These are phyloP conservation scores for Sherardia arvensis DNA, from an alignment of 257 asterid genomes.

Conservation along the genomic window DNA sequence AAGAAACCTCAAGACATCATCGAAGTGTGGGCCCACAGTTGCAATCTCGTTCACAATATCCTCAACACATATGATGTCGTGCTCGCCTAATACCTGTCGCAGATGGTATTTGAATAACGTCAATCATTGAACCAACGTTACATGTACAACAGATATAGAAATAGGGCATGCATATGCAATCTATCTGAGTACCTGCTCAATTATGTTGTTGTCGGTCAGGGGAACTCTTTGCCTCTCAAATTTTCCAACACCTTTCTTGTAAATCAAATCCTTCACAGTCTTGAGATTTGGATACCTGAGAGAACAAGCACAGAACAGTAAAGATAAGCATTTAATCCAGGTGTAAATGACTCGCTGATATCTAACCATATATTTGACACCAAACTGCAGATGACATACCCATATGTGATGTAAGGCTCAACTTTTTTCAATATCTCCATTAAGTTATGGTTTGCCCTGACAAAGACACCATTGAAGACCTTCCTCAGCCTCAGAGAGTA, in stretches of 20 bases:
- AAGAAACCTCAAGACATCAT: slow-evolving; percentile 48
- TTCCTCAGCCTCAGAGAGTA: slow-evolving; percentile 67
- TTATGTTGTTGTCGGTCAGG: slow-evolving; percentile 67
- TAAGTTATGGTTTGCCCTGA: slow-evolving; percentile 44
- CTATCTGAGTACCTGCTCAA: slow-evolving; percentile 54
- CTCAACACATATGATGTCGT: slow-evolving; percentile 67
- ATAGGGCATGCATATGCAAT: not conserved
- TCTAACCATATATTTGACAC: not conserved
- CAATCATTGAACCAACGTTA: not conserved
- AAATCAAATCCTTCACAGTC: slow-evolving; percentile 84
- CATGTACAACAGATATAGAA: not conserved
- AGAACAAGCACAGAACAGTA: not conserved
- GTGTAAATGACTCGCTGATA: not conserved
- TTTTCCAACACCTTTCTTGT: slow-evolving; percentile 79
- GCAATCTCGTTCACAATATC: slow-evolving; percentile 74
- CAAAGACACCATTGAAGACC: slow-evolving; percentile 69
- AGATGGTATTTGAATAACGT: not conserved
- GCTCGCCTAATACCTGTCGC: slow-evolving; percentile 61
- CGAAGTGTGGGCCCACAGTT: slow-evolving; percentile 56
- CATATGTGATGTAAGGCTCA: slow-evolving; percentile 88
- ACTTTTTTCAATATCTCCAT: slow-evolving; percentile 62
- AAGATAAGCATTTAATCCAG: not conserved
- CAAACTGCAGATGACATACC: slow-evolving; percentile 39
- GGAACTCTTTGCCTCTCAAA: slow-evolving; percentile 56
- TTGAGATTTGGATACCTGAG: slow-evolving; percentile 67